Evolutionary conservation across 1,139 yeast genomes (phyloP).

Genomic region (Suhomyces maxii): DNA sequence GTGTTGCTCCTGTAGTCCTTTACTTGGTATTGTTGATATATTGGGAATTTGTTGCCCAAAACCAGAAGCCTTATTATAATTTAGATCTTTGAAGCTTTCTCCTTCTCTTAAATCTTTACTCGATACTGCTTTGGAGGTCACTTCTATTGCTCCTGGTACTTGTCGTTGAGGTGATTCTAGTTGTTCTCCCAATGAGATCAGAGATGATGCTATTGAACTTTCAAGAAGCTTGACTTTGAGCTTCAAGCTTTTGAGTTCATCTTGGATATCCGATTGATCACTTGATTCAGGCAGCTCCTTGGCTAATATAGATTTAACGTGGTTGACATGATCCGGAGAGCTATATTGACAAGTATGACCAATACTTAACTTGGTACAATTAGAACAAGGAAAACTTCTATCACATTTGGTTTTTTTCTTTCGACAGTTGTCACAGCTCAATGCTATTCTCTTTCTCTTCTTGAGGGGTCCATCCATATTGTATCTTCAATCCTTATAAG

Average conservation of each 20-base stretch:
- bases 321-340: conserved; percentile 14
- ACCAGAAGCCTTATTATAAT: no score
- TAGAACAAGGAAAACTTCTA: conserved; percentile 14
- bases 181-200: background rate
- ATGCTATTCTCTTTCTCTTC: conserved; percentile 21
- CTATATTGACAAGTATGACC: conserved; percentile 15
- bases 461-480: conserved; percentile 8
- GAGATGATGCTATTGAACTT: conserved; percentile 4
- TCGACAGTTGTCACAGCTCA: conserved; percentile 24
- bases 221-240: conserved; percentile 11
- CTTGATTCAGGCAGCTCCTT: background rate
- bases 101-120: no score
- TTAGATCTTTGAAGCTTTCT: no score
- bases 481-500: no score
- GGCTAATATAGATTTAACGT: conserved; percentile 2
- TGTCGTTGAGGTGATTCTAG: background rate
- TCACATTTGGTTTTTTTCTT: conserved; percentile 17
- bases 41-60: no score
- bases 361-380: conserved; percentile 14
- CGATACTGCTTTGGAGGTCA: no score
- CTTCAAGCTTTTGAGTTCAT: conserved; percentile 11
- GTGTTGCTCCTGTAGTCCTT: background rate
- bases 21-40: no score
- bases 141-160: no score
- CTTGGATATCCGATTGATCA: conserved; percentile 3